Evolutionary conservation across 176 grass and related monocot genomes (phyloP), one percentile per base, ranked within the genome.

Genomic region (Poa annua): DNA sequence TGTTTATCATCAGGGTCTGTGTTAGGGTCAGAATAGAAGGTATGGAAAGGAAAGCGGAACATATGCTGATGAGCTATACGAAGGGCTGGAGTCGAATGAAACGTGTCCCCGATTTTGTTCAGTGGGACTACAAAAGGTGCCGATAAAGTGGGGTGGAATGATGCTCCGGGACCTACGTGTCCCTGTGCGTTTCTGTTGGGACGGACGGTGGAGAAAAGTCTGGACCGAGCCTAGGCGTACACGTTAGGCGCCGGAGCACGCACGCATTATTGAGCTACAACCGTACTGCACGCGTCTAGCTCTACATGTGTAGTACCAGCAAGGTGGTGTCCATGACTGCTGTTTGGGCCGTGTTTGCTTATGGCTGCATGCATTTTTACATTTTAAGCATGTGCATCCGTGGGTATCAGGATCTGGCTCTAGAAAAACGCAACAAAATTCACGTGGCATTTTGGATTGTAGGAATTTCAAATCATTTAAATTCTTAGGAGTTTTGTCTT

Each of bases 151-250:
- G 26, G 49, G 51, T 7, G 16, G 62, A 48, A 76, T 70, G 70
- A 85, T 76, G 82, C 69, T 51, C 82, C 50, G 50, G 15, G 36
- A 38, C 22, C 32, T 45, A 68, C 70, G 82, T 76, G 82, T 81
- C 61, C 3, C 16, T 38, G 24, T 77, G 74, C 20, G 74, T 77
- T 48, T 74, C 74, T n/a, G 53, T 63, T 79, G 63, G 41, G 35
- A 41, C 39, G 39, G 35, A 36, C 5, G 41, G 41, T 9, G 41
- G 41, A 10, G 41, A 42, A 42, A 71, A 71, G 67, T 70, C 66
- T 44, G 20, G 38, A 70, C 20, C n/a, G 20, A 44, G 38, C 38
- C 66, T 15, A 63, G 62, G 34, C 65, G 65, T 66, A 66, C 64
- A 36, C 33, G 66, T 68, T 68, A 41, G 66, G 85, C 70, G 70